Conservation (phyloP, 352 stramenopile species). For the Phytophthora colocasiae region DNA sequence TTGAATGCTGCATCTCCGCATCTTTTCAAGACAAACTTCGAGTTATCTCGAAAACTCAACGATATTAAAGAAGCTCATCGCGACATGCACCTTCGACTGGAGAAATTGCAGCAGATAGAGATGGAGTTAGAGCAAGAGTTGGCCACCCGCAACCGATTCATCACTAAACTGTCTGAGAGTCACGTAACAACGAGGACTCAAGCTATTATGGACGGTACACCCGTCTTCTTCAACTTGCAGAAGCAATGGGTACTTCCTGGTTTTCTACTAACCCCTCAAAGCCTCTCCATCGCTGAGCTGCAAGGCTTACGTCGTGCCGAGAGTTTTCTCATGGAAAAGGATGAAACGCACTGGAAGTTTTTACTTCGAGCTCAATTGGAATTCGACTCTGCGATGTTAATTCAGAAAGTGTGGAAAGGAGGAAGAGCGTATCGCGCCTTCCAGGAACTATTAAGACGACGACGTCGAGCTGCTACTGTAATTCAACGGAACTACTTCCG, state of each 20-base stretch:
- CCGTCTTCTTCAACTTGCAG: slow-evolving; percentile 63
- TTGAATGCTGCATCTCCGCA: slow-evolving; percentile 26
- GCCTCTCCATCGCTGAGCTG: slow-evolving; percentile 39
- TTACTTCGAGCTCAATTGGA: slow-evolving; percentile 54
- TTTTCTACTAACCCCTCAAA: slow-evolving; percentile 38
- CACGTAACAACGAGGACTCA: slow-evolving; percentile 70
- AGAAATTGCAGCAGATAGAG: slow-evolving; percentile 36
- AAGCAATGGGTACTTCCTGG: slow-evolving; percentile 74
- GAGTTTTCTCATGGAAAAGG: slow-evolving; percentile 67
- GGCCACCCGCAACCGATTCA: slow-evolving; percentile 52
- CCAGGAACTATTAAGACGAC: slow-evolving; percentile 34
- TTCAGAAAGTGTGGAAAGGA: slow-evolving; percentile 56
- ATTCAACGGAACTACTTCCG: slow-evolving; percentile 81
- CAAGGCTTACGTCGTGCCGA: slow-evolving; percentile 66
- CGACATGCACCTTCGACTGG: slow-evolving; percentile 42
- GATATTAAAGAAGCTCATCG: slow-evolving; percentile 50
- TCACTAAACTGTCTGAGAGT: slow-evolving; percentile 52
- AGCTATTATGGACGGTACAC: slow-evolving; percentile 66
- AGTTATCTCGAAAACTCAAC: slow-evolving; percentile 65
- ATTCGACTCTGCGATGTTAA: slow-evolving; percentile 51
- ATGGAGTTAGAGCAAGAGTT: slow-evolving; percentile 49
- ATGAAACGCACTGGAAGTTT: slow-evolving; percentile 63
- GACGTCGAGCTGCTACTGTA: slow-evolving; percentile 45
- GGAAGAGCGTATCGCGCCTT: slow-evolving; percentile 38
- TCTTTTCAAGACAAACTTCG: slow-evolving; percentile 70